Base-by-base conservation (phyloP, 1,284 basidiomycete genomes). In the Serendipita sp. region DNA sequence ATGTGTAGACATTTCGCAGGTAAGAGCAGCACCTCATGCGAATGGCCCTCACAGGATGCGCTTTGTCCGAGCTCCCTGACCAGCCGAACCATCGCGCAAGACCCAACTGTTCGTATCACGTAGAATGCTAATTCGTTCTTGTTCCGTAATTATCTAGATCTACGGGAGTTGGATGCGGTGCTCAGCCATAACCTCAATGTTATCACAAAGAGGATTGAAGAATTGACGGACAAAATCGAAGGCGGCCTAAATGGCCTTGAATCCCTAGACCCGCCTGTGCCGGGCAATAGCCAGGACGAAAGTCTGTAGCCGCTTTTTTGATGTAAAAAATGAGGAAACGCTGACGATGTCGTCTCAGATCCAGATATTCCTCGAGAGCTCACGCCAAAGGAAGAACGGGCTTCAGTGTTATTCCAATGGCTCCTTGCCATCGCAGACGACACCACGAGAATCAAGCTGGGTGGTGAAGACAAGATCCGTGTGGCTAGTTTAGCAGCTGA, bases 381-480 rank as follows among this genome's bases (percentile, higher is more conserved):
- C 84, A 38, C 98, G 61, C 83, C 86, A 75, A 83, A 29, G n/a
- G 32, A 58, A 26, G 32, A 58, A 15, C 6, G 45, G 53, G 17
- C 22, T 10, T 58, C 53, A 35, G 32, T 32, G 10, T 38, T 58
- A 26, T 58, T 58, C 53, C 53, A 58, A 35, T n/a, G 94, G 34
- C 82, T 99, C 65, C 82, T 86, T 65, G 91, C 96, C 72, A 93
- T 97, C 69, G 92, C 93, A 8, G 93, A 97, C 66, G 94, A 97
- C 73, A 92, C 93, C 0, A 78, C 82, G 45, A 82, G 89, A 60
- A 91, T 97, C 76, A 93, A 93, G 73, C 83, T 94, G 64, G 96
- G 96, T 44, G 92, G 91, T 50, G 96, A 99, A 73, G 95, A 99
- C 83, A 99, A 99, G 80, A 98, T 99, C 72, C 84, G 94, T 69